Evolutionary conservation across 75 land plant genomes (phyloP), one percentile per base, ranked within the genome.

Genomic region (Cupressus sempervirens): DNA sequence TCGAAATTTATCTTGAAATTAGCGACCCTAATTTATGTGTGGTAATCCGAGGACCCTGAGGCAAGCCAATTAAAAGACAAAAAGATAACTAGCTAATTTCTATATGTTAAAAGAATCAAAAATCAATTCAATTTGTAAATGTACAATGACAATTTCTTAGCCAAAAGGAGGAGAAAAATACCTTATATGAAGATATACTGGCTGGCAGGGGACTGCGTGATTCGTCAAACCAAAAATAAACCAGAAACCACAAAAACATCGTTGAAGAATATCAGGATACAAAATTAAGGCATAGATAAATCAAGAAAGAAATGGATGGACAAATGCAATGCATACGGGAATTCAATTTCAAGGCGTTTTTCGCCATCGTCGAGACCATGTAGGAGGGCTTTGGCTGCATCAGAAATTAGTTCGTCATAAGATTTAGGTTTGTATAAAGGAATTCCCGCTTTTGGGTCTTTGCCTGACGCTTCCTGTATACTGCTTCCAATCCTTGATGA

Each of bases 271-370:
- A 83, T n/a, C n/a, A 74, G 40, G 79, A 23, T 46, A n/a, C 15
- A 84, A 18, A 9, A 82, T 11, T 32, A 26, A 20, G 74, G 32
- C 29, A 20, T 12, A 86, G 79, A 43, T 38, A 29, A 56, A 56
- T 43, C 3, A 80, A 86, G 82, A 82, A 29, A 34, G 12, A 54
- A 38, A 84, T n/a, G 86, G 16, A 52, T 30, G 75, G 20, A 84
- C 38, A 52, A 82, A 85, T 45, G 34, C 45, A 54, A 18, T 9
- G 84, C 92, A 83, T 84, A 97, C 95, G 98, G 99, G 84, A 98
- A 98, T 29, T 98, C 99, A 54, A 98, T 93, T 84, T 98, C 99
- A n/a, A 96, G 87, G 10, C 99, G 92, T n/a, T 52, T 88, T 86
- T 91, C 88, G 15, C 91, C 94, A 30, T 93, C 97, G 36, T 95